Base-by-base conservation (phyloP, 1,139 yeast species). In the Sugiyamaella paludigena region DNA sequence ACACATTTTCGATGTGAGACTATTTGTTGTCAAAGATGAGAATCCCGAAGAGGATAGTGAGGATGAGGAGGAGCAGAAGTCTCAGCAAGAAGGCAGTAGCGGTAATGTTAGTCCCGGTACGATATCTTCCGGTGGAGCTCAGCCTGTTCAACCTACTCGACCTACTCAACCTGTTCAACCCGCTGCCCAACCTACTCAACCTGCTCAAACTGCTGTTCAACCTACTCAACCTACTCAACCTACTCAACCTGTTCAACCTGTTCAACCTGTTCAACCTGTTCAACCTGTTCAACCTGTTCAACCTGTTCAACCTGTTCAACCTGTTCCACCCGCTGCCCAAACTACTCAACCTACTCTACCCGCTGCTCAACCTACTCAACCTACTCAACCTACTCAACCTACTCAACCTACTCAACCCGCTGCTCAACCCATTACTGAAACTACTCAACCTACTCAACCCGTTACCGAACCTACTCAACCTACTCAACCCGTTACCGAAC, bases 11-110 rank as follows among this genome's bases (percentile, higher is more conserved):
- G 89, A 84, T 38, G 77, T 85, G 6, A 73, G 95, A 53, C 67
- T 92, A 40, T 92, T 87, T 66, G 83, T 89, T 26, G 80, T 89
- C 45, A 87, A 87, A 59, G 95, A 88, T 59, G 95, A 65, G 68
- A 64, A 64, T 67, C 66, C 66, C 52, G 65, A 61, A 67, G 62
- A 60, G 65, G 57, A 54, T 24, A 57, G 54, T 4, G 54, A 53
- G 16, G 53, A 44, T 10, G 56, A 50, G 35, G 53, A 48, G 45
- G 55, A 52, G 38, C 15, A 30, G 31, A 32, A n/a, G 40, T 36
- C 15, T 19, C 19, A 34, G 26, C 10, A 16, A n/a, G 40, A 6
- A 30, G 28, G 39, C 5, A 19, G 24, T 19, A 19, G 24, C 5
- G 24, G 24, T 19, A 19, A n/a, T n/a, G n/a, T 5, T 19, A 19